These are phyloP conservation scores for Monilinia laxa DNA, from an alignment of 2,329 filamentous ascomycete genomes.

Conservation along the genomic window DNA sequence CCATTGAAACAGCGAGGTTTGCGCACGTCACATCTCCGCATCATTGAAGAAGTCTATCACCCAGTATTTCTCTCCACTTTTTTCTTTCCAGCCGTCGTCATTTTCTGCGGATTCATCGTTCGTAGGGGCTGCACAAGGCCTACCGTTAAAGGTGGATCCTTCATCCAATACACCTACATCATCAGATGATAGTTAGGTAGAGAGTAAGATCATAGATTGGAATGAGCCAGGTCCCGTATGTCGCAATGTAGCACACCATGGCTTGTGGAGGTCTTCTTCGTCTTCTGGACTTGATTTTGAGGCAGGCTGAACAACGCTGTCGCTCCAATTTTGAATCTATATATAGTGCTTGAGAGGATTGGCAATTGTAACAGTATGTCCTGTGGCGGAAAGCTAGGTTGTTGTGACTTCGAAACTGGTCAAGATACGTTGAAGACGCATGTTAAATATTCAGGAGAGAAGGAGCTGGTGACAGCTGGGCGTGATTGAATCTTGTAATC, in stretches of 20 bases:
- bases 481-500: conserved; percentile 15
- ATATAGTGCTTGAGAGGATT: conserved; percentile 17
- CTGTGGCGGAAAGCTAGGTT: conserved; percentile 11
- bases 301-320: conserved; percentile 21
- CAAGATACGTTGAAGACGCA: conserved; percentile 13
- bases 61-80: not conserved
- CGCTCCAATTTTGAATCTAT: conserved; percentile 22
- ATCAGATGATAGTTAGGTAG: conserved; percentile 2
- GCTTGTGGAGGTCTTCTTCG: not conserved
- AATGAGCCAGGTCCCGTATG: conserved; percentile 1
- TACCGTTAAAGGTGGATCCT: conserved; percentile 20
- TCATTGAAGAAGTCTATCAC: conserved; percentile 12
- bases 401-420: conserved; percentile 21
- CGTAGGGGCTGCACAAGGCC: not conserved
- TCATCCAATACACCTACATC: conserved; percentile 10
- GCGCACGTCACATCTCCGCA: not conserved
- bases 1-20: conserved; percentile 13
- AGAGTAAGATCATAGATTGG: not conserved
- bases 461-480: conserved; percentile 21
- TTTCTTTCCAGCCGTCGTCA: conserved; percentile 4
- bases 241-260: conserved; percentile 12
- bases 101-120: not conserved
- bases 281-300: not conserved
- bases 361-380: conserved; percentile 19
- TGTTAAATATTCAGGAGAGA: conserved; percentile 10